Evolutionary conservation across 2,329 filamentous ascomycete species (phyloP), one percentile per base, ranked within the genome.

Genomic region (Colletotrichum phormii): DNA sequence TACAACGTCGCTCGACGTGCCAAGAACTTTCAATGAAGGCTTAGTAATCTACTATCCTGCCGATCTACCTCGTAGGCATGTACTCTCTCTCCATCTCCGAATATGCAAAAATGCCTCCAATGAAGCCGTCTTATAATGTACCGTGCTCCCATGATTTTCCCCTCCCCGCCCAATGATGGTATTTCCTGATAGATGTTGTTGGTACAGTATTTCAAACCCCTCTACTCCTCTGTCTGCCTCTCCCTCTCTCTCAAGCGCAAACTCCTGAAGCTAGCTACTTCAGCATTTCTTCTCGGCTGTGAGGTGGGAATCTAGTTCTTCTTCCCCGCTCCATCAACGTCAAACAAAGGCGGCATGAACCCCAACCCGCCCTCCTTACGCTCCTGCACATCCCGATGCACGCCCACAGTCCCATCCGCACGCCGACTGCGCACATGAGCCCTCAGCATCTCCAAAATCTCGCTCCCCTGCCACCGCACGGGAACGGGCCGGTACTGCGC

Each of bases 401-500:
- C 69, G 75, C 78, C 82, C 53, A 81, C 80, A 4, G 79, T 80
- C 6, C 81, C 82, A 76, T 81, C 80, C 4, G 82, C 79, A 82
- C 88, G 78, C 88, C 91, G 46, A 85, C 89, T 68, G 77, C 90
- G 89, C 33, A 98, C 97, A 85, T 99, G 97, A 77, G 89, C 87
- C 80, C 96, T 88, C 81, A 99, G 81, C 87, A 97, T 84, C 31
- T 81, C 82, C 78, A 99, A 84, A 66, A 98, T 90, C 85, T 95
- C 92, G 76, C 94, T 97, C 74, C 92, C 91, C 83, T 88, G 90
- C 97, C 97, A 99, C 75, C 96, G 89, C 77, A 86, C 84, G 13
- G 97, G 97, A 71, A 98, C 95, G 51, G 96, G 96, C 67, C 96
- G 88, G 84, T 98, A 98, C 46, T 95, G 95, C 35, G 96, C 95